These are phyloP conservation scores for Schizochytrium sp. DNA, from an alignment of 108 stramenopile species.

Conservation along the genomic window DNA sequence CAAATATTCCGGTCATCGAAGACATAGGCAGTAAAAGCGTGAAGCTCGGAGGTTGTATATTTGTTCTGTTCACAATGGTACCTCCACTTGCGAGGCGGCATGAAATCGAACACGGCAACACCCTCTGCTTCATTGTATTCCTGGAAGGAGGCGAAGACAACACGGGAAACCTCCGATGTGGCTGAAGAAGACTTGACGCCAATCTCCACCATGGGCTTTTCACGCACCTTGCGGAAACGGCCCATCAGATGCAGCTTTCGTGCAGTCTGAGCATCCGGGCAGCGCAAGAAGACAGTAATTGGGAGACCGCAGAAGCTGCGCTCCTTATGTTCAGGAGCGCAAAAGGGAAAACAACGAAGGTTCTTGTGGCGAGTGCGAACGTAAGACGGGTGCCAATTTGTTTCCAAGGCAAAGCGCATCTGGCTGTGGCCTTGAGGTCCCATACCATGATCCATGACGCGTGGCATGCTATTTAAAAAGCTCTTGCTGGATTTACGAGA, in stretches of 20 bases:
- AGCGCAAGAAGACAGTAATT: slow-evolving; percentile 42
- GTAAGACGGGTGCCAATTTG: slow-evolving; percentile 52
- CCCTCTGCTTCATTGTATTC: slow-evolving; percentile 19
- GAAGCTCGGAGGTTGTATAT: slow-evolving; percentile 56
- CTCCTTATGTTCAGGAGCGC: slow-evolving; percentile 27
- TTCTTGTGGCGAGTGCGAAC: slow-evolving; percentile 61
- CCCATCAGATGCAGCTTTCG: slow-evolving; percentile 58
- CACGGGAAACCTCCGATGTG: neutral
- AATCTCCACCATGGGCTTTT: slow-evolving; percentile 32
- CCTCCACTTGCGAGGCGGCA: slow-evolving; percentile 51
- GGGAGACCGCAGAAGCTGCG: slow-evolving; percentile 60
- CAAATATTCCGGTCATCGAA: slow-evolving; percentile 46
- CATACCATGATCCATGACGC: slow-evolving; percentile 37
- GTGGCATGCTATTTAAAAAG: slow-evolving; percentile 4
- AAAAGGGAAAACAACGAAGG: slow-evolving; percentile 55
- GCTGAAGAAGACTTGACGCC: neutral
- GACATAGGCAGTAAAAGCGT: slow-evolving; percentile 53
- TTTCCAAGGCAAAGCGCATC: slow-evolving; percentile 24
- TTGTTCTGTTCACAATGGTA: slow-evolving; percentile 60
- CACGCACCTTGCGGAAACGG: slow-evolving; percentile 57
- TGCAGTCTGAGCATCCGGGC: slow-evolving; percentile 41
- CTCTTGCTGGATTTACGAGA: slow-evolving; percentile 32
- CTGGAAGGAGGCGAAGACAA: slow-evolving; percentile 9
- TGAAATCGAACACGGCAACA: slow-evolving; percentile 46
- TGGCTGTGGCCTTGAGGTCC: slow-evolving; percentile 28